Evolutionary conservation across 169 alveolate species (phyloP), one percentile per base, ranked within the genome.

Genomic region (Babesia caballi): DNA sequence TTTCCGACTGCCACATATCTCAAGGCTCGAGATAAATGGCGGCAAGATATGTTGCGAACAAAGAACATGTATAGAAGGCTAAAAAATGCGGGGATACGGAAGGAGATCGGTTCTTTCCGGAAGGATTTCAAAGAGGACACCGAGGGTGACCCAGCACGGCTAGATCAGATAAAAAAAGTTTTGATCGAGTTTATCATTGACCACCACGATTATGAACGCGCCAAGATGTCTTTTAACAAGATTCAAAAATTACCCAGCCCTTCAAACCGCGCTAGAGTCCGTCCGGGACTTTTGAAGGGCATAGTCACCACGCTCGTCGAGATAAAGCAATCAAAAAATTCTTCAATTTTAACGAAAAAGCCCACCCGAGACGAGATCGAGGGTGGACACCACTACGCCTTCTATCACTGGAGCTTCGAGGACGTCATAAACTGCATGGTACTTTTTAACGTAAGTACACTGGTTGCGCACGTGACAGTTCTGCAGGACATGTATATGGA

Each of bases 371-470:
- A 44, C 30, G 88, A 80, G 14, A 70, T 32, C 11, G 92, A 85
- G 38, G 92, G 91, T 2, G 92, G 91, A 8, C 60, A 63, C 38
- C 92, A 85, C 30, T 83, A 85, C 49, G 87, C 81, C 28, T 85
- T 85, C 51, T 85, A 72, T 35, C 87, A 67, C 15, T 85, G 92
- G 92, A 41, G 70, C 17, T 85, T 85, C 50, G 92, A 85, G 61
- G 90, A 85, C 19, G 88, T 85, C n/a, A 42, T 85, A 0, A 76
- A 83, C 23, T 85, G 84, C 7, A 38, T 85, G 83, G 85, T 76
- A 25, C 54, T 71, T 21, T 85, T 76, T 66, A 83, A 85, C 51
- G 91, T 85, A 74, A 32, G 84, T 28, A 41, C 12, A 28, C 15
- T 32, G 28, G 15, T 19, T 19, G 8, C 7, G 0, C 6, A 21